A percentile compares a stretch with the other conserved stretches of the same genome.
These are phyloP conservation scores for Tulasnella calospora DNA, from an alignment of 768 basidiomycete genomes.

Conservation along the genomic window DNA sequence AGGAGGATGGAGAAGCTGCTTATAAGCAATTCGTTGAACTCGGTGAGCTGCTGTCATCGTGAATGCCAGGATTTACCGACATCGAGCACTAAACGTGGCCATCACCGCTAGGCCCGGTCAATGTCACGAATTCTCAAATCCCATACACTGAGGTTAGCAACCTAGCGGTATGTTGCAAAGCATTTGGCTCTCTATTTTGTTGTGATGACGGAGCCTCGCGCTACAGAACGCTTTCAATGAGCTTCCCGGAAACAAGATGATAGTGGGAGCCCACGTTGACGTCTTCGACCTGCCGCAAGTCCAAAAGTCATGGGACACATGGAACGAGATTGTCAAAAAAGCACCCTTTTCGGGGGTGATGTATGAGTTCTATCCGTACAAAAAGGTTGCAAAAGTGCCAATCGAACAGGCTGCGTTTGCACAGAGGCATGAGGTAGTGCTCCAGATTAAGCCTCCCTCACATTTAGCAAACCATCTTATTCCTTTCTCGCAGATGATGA, in stretches of 20 bases:
- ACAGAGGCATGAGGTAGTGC: slow-evolving; percentile 5
- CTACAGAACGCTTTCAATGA: not conserved
- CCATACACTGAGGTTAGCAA: not conserved
- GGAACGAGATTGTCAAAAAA: not conserved
- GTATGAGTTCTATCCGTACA: slow-evolving; percentile 17
- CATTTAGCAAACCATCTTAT: not conserved
- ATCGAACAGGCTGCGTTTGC: slow-evolving; percentile 21
- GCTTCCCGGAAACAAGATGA: slow-evolving; percentile 9
- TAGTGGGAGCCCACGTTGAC: slow-evolving; percentile 1
- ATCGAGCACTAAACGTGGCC: not conserved
- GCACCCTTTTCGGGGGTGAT: not conserved
- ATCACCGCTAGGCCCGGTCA: not conserved
- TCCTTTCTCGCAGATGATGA: not conserved
- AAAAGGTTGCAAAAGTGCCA: slow-evolving; percentile 7
- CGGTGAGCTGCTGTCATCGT: slow-evolving; percentile 6
- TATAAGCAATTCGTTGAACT: slow-evolving; percentile 10
- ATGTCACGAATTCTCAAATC: not conserved
- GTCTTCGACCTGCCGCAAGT: not conserved
- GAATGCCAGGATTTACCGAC: not conserved
- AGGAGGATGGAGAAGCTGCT: slow-evolving; percentile 2
- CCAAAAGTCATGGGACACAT: slow-evolving; percentile 6
- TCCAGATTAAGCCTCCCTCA: not conserved
- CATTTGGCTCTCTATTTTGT: not conserved
- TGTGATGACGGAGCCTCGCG: not conserved
- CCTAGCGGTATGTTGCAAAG: not conserved